These are phyloP conservation scores for Helenozyma rhizophorensis DNA, from an alignment of 805 yeast genomes.

Conservation along the genomic window DNA sequence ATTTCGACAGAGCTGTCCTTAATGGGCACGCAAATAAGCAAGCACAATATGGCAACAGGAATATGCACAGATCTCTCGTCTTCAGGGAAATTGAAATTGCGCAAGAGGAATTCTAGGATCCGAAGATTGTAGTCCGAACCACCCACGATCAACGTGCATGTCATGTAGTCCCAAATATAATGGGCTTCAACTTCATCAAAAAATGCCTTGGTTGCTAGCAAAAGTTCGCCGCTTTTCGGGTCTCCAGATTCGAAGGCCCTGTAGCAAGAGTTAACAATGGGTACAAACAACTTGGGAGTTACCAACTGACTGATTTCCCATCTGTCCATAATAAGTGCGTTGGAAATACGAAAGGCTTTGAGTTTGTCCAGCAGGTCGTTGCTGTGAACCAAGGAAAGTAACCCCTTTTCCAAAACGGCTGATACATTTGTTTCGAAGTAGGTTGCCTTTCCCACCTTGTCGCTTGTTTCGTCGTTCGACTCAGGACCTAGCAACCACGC, in stretches of 20 bases:
- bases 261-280: slow-evolving; percentile 52
- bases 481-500: slow-evolving; percentile 89
- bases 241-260: not conserved
- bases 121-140: slow-evolving; percentile 31
- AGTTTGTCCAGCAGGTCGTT: slow-evolving; percentile 29
- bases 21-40: slow-evolving; percentile 26
- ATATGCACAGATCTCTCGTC: slow-evolving; percentile 83
- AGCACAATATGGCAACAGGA: slow-evolving; percentile 60
- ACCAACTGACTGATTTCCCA: slow-evolving; percentile 89
- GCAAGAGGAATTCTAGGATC: slow-evolving; percentile 55
- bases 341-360: slow-evolving; percentile 58
- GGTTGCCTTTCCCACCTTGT: slow-evolving; percentile 20
- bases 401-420: slow-evolving; percentile 45
- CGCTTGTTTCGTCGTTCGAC: slow-evolving; percentile 18
- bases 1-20: slow-evolving; percentile 34
- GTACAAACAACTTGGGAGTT: slow-evolving; percentile 65
- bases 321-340: slow-evolving; percentile 72
- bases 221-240: slow-evolving; percentile 28
- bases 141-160: slow-evolving; percentile 37
- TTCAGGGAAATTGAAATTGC: slow-evolving; percentile 70
- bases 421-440: slow-evolving; percentile 63
- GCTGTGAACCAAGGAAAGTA: slow-evolving; percentile 44
- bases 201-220: slow-evolving; percentile 59
- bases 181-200: slow-evolving; percentile 85
- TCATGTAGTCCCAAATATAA: slow-evolving; percentile 67